Evolutionary conservation across 1,284 basidiomycete genomes (phyloP).

Genomic region (Meira nashicola): DNA sequence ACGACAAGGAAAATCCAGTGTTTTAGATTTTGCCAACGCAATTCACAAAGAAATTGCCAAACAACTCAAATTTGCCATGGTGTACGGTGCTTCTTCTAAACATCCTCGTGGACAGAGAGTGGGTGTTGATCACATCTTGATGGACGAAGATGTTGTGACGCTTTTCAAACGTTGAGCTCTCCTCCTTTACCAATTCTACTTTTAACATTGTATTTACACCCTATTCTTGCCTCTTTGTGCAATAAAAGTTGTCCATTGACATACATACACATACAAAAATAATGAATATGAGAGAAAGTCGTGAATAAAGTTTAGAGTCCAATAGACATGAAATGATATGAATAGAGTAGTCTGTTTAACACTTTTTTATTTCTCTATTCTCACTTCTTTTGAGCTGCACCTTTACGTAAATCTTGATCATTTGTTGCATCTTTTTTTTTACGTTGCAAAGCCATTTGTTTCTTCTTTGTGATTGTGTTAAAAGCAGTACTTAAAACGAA

Average conservation of each 20-base stretch:
- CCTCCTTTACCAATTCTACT: too few relatives aligned
- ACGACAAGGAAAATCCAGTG: constrained; percentile 58
- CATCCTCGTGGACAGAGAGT: constrained; percentile 95
- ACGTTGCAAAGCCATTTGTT: constrained; percentile 40
- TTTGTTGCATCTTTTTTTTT: constrained; percentile 12
- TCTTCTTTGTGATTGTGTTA: constrained; percentile 45
- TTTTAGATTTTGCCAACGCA: constrained; percentile 71
- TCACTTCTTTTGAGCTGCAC: constrained; percentile 17
- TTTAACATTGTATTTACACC: background rate
- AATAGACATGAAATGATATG: too few relatives aligned
- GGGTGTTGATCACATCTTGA: constrained; percentile 57
- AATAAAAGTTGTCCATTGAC: too few relatives aligned
- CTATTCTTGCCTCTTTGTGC: background rate
- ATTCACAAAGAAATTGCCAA: constrained; percentile 19
- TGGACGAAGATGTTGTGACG: constrained; percentile 34
- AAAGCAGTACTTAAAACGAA: constrained; percentile 40
- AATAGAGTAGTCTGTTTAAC: background rate
- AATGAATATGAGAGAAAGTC: too few relatives aligned
- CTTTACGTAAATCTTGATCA: constrained; percentile 30
- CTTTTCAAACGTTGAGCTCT: constrained; percentile 20
- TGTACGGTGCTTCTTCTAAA: constrained; percentile 92
- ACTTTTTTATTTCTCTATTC: background rate
- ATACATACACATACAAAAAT: too few relatives aligned
- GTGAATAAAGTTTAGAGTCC: too few relatives aligned
- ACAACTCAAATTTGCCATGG: constrained; percentile 66